Evolutionary conservation across 164 flowering plant species (phyloP), one percentile per base, ranked within the genome.

Genomic region (Nymphaea thermarum): DNA sequence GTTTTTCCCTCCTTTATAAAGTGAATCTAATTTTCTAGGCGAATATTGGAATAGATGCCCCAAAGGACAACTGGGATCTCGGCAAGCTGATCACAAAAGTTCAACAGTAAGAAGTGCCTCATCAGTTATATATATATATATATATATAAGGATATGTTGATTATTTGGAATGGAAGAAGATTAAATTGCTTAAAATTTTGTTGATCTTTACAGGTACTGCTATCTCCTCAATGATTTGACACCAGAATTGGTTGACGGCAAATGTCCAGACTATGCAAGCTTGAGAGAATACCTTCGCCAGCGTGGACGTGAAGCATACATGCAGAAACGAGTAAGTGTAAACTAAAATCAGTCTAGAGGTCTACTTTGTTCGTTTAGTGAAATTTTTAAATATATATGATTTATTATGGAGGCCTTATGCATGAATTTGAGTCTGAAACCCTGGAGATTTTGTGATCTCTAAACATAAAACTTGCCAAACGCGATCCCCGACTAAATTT

Each of bases 61-160:
- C 96, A 44, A 86, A 77, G 70, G 99, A 88, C 77, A 91, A 79
- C 80, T 91, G 97, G 99, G 96, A 91, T 77, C 84, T 91, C 60
- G 91, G 82, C 70, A 91, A 90, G 79, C 99, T 94, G 73, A 81
- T 90, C 72, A 83, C 90, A 45, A 94, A 94, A 77, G 74, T 91
- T 69, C 90, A 91, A 70, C 99, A 94, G 99, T 91, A 81, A 85
- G 96, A 42, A 43, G 2, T n/a, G 3, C 16, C 16, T 61, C 63
- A 47, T 47, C 12, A 12, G 12, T 3, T 47, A 3, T 2, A 47
- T 47, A 47, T 47, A 25, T 25, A 25, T 25, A 25, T 25, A 25
- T 25, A 25, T 25, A 25, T 25, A 25, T 25, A 25, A 25, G 36
- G 36, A 25, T 25, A 25, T 25, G 36, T 25, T 25, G 36, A 25